phyloP scores from a whole-genome alignment of 2,329 filamentous ascomycete genomes.

The Sporothrix brasiliensis region DNA sequence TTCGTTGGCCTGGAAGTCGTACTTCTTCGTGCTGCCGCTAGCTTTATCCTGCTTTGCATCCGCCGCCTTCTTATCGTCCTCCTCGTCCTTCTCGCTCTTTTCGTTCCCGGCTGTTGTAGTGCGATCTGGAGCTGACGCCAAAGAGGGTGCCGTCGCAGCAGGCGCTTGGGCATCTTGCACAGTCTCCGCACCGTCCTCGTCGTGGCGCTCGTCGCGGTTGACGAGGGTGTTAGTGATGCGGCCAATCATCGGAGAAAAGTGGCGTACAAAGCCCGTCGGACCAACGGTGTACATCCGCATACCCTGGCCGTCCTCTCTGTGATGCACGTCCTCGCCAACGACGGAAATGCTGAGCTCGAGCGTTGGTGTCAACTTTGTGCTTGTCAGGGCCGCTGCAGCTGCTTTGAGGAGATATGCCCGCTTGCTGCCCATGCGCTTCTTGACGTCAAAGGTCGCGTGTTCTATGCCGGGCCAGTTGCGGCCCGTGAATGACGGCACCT shows the following conservation, averaged over 20 bases:
- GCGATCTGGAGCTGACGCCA: no score
- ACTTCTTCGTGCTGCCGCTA: slow-evolving; percentile 10
- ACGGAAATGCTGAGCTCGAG: slow-evolving; percentile 75
- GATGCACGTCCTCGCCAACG: slow-evolving; percentile 54
- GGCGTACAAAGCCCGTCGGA: slow-evolving; percentile 74
- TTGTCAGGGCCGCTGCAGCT: slow-evolving; percentile 64
- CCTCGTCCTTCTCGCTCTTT: slow-evolving; percentile 44
- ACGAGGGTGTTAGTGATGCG: slow-evolving; percentile 74
- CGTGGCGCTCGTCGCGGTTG: slow-evolving; percentile 59
- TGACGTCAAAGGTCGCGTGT: slow-evolving; percentile 66
- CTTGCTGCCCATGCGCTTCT: slow-evolving; percentile 85
- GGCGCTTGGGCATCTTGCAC: neutral
- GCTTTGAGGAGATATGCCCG: slow-evolving; percentile 77
- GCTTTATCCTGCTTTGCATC: slow-evolving; percentile 45
- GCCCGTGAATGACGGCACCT: slow-evolving; percentile 57
- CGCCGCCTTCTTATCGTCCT: slow-evolving; percentile 36
- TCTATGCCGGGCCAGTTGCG: slow-evolving; percentile 70
- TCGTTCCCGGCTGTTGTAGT: slow-evolving; percentile 32
- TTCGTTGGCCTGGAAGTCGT: slow-evolving; percentile 88
- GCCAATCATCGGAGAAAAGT: slow-evolving; percentile 88
- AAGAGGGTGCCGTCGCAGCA: neutral
- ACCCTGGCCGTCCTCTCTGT: slow-evolving; percentile 66
- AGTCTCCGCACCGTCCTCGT: slow-evolving; percentile 41
- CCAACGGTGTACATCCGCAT: slow-evolving; percentile 78
- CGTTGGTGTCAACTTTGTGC: slow-evolving; percentile 68